Evolutionary conservation across 2,329 filamentous ascomycete genomes (phyloP).

Genomic region (Escovopsis sp.): DNA sequence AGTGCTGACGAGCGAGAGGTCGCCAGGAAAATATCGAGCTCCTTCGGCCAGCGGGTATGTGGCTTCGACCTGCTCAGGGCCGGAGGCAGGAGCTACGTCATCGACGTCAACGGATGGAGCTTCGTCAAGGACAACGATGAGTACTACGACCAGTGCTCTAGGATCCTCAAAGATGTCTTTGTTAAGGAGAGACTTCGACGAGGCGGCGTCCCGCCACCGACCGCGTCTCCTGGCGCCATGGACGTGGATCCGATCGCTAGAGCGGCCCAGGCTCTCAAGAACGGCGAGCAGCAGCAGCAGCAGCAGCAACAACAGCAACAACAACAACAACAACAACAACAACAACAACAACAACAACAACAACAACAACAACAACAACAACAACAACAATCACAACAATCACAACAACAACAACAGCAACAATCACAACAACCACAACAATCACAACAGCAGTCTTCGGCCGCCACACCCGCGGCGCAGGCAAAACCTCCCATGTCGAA

Average conservation of each 20-base stretch:
- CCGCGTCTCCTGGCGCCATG: conserved; percentile 31
- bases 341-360: too few species aligned
- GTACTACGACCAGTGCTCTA: conserved; percentile 86
- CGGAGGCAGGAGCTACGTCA: conserved; percentile 83
- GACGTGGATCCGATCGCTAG: conserved; percentile 27
- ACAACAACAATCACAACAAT: too few species aligned
- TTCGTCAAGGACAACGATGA: conserved; percentile 99
- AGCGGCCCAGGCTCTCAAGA: conserved; percentile 19
- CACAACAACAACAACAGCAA: too few species aligned
- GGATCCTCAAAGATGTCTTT: conserved; percentile 78
- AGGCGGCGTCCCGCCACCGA: conserved; percentile 42
- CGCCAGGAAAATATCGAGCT: conserved; percentile 75
- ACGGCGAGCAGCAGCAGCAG: conserved; percentile 20
- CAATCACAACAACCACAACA: too few species aligned
- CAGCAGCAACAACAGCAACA: too few species aligned
- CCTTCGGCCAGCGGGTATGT: conserved; percentile 89
- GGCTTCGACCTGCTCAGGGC: conserved; percentile 89
- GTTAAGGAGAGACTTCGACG: conserved; percentile 58
- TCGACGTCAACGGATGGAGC: conserved; percentile 98
- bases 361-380: too few species aligned
- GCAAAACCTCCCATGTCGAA: conserved; percentile 5
- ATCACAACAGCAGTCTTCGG: too few species aligned
- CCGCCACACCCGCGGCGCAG: too few species aligned
- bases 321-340: too few species aligned
- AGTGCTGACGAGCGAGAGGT: conserved; percentile 68